Evolutionary conservation across 2,329 filamentous ascomycete genomes (phyloP).

Genomic region (Trichophyton rubrum): DNA sequence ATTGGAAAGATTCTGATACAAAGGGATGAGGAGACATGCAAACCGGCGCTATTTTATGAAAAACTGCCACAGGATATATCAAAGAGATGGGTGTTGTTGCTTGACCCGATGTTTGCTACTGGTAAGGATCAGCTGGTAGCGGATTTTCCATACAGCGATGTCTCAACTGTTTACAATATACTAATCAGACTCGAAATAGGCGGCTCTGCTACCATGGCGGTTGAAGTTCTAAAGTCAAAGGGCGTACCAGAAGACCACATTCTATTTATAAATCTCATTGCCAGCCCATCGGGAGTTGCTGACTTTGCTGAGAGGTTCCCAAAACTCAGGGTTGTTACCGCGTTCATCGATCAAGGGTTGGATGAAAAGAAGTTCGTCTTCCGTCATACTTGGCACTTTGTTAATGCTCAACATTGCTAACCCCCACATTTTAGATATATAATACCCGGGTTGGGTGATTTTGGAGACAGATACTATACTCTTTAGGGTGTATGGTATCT

Average conservation of each 20-base stretch:
- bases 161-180: neutral
- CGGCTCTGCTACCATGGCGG: constrained; percentile 92
- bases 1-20: constrained; percentile 99
- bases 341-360: constrained; percentile 91
- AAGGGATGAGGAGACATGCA: constrained; percentile 83
- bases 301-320: constrained; percentile 86
- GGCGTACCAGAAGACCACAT: constrained; percentile 94
- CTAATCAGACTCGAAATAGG: constrained; percentile 39
- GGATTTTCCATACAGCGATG: neutral
- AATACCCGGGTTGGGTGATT: constrained; percentile 83
- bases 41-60: constrained; percentile 92
- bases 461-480: constrained; percentile 92
- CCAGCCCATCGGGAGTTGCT: constrained; percentile 83
- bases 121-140: constrained; percentile 41
- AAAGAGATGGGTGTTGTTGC: constrained; percentile 77
- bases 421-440: constrained; percentile 61
- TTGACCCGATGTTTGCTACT: constrained; percentile 99
- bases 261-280: constrained; percentile 90
- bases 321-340: constrained; percentile 79
- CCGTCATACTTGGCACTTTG: neutral
- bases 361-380: constrained; percentile 84
- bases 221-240: constrained; percentile 77
- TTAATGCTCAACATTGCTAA: constrained; percentile 11
- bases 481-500: constrained; percentile 38
- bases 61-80: constrained; percentile 92